Conservation (phyloP, 179 eudicot genomes). For the Sideroxylon spinosum region DNA sequence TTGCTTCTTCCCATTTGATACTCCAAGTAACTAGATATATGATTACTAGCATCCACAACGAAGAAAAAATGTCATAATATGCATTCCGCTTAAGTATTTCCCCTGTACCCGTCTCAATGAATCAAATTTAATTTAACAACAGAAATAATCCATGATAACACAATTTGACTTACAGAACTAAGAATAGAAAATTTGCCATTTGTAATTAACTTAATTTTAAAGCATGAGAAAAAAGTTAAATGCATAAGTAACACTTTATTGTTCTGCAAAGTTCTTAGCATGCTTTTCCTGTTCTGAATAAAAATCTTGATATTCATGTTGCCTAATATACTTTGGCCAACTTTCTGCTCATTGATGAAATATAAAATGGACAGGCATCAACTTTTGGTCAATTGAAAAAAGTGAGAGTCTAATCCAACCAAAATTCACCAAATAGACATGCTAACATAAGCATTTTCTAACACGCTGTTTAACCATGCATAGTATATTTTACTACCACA, state of each 20-base stretch:
- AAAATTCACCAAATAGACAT: background rate
- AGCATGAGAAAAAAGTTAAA: background rate
- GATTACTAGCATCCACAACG: background rate
- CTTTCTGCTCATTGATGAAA: background rate
- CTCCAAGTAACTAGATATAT: background rate
- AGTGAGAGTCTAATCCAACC: background rate
- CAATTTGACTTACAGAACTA: background rate
- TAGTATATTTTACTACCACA: background rate
- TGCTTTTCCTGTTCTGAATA: background rate
- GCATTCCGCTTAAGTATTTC: background rate
- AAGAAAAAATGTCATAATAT: background rate
- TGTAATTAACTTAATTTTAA: background rate
- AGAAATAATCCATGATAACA: background rate
- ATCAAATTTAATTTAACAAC: background rate
- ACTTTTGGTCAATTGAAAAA: conserved; percentile 1
- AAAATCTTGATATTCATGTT: background rate
- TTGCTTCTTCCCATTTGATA: background rate
- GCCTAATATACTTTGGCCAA: background rate
- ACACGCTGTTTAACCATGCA: background rate
- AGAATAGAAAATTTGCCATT: background rate
- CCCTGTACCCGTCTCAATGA: background rate
- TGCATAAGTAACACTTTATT: background rate
- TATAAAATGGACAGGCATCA: background rate
- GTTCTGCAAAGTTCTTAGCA: background rate
- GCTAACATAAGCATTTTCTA: background rate